phyloP scores from a whole-genome alignment of 768 basidiomycete genomes.

The Pleurotus tuoliensis region DNA sequence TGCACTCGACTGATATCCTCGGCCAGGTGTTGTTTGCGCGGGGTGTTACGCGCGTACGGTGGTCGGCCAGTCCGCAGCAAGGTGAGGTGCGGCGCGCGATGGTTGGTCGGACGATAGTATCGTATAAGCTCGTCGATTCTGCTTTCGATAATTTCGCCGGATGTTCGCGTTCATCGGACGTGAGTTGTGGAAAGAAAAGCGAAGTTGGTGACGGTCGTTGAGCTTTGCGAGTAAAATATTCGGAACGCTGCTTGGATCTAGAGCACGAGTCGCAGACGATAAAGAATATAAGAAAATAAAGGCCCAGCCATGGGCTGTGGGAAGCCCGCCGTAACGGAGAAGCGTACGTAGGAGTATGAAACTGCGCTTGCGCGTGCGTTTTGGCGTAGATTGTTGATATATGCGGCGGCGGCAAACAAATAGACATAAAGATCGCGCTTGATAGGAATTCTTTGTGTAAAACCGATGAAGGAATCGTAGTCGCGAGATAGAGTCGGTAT shows the following conservation, averaged over 20 bases:
- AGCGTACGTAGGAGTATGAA: too few relatives aligned
- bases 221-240: neutral
- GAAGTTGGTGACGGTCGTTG: neutral
- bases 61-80: neutral
- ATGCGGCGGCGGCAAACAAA: too few relatives aligned
- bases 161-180: neutral
- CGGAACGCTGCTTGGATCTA: neutral
- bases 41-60: neutral
- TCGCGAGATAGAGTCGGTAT: too few relatives aligned
- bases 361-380: too few relatives aligned
- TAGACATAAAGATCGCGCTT: too few relatives aligned
- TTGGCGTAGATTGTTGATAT: too few relatives aligned
- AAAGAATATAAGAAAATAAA: too few relatives aligned
- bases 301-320: too few relatives aligned
- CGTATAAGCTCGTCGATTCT: neutral
- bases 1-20: neutral
- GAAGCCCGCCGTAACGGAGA: too few relatives aligned
- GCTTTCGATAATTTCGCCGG: neutral
- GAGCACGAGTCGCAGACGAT: too few relatives aligned
- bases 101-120: neutral
- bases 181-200: neutral
- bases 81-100: neutral
- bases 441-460: too few relatives aligned
- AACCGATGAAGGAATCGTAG: too few relatives aligned
- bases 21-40: neutral